Percentiles rank a stretch among this genome's conserved stretches.
phyloP scores from a whole-genome alignment of 495 filamentous ascomycete genomes.

The Penicillium roqueforti region DNA sequence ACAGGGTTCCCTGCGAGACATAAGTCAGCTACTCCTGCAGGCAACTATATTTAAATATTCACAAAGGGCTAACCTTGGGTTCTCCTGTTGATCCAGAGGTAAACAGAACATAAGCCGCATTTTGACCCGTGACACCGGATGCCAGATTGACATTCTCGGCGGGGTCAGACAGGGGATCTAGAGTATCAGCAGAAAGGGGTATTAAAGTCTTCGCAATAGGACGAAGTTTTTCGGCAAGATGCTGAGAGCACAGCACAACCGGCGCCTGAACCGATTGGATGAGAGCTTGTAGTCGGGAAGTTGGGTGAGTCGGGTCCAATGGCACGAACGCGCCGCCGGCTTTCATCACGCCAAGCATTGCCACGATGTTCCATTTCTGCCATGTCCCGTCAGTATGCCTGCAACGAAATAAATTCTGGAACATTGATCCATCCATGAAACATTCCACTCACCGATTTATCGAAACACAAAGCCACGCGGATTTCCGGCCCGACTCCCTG shows the following conservation, averaged over 20 bases:
- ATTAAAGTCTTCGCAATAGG: slow-evolving; percentile 32
- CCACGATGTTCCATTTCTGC: slow-evolving; percentile 52
- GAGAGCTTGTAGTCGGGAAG: slow-evolving; percentile 43
- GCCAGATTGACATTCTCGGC: slow-evolving; percentile 19
- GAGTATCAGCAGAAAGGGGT: slow-evolving; percentile 30
- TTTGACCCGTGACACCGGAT: slow-evolving; percentile 30
- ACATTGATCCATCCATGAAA: not conserved
- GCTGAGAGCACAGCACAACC: slow-evolving; percentile 53
- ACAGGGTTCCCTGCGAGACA: slow-evolving; percentile 37
- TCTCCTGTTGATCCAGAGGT: slow-evolving; percentile 51
- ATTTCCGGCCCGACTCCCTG: slow-evolving; percentile 47
- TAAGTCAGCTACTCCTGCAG: slow-evolving; percentile 1
- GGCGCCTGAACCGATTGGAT: slow-evolving; percentile 37
- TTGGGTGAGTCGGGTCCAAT: slow-evolving; percentile 54
- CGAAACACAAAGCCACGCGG: slow-evolving; percentile 52
- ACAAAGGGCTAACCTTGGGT: slow-evolving; percentile 40
- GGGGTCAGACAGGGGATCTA: slow-evolving; percentile 26
- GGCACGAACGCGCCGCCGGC: slow-evolving; percentile 59
- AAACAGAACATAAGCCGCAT: slow-evolving; percentile 45
- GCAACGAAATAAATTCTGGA: not conserved
- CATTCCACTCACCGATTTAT: slow-evolving; percentile 48
- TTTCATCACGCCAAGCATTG: slow-evolving; percentile 55
- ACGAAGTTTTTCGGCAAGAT: slow-evolving; percentile 24
- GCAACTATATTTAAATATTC: not conserved
- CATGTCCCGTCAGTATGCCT: not conserved